These are phyloP conservation scores for Pseudozyma flocculosa DNA, from an alignment of 1,284 basidiomycete species.

Conservation along the genomic window DNA sequence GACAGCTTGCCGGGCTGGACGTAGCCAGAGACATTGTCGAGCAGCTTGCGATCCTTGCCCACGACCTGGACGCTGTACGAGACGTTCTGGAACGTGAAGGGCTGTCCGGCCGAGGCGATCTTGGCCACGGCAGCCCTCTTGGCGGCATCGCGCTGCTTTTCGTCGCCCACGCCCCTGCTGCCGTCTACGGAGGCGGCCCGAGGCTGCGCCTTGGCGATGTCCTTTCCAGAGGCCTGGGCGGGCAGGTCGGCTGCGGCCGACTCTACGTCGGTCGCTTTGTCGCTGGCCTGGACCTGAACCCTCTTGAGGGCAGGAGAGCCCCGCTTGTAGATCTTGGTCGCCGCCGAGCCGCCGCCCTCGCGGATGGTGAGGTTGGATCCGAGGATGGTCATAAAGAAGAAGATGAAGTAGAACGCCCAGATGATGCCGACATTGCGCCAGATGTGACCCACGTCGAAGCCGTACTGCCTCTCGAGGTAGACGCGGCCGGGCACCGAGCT, in stretches of 20 bases:
- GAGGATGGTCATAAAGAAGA: slow-evolving; percentile 42
- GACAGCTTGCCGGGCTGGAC: slow-evolving; percentile 78
- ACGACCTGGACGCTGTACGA: slow-evolving; percentile 62
- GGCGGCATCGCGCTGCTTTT: slow-evolving; percentile 35
- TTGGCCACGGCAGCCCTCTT: slow-evolving; percentile 19
- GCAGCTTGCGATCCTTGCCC: slow-evolving; percentile 66
- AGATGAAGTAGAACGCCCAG: slow-evolving; percentile 51
- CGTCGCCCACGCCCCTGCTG: slow-evolving; percentile 3
- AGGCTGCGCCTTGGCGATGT: background rate
- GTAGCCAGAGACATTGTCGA: slow-evolving; percentile 79
- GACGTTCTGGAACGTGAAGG: slow-evolving; percentile 61
- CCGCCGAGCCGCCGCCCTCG: slow-evolving; percentile 34
- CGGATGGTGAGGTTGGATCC: slow-evolving; percentile 31
- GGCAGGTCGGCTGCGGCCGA: background rate
- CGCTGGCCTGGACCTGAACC: slow-evolving; percentile 30
- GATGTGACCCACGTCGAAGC: slow-evolving; percentile 64
- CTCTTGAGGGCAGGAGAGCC: slow-evolving; percentile 17
- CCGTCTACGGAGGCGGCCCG: background rate
- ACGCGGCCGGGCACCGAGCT: slow-evolving; percentile 61
- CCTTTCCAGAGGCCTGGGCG: background rate
- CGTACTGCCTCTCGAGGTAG: slow-evolving; percentile 65
- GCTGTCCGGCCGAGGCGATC: slow-evolving; percentile 37
- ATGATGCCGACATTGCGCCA: slow-evolving; percentile 63
- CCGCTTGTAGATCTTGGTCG: slow-evolving; percentile 55
- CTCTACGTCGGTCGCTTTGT: slow-evolving; percentile 8